Conservation (phyloP, 139 green algal species). For the Haematococcus lacustris region DNA sequence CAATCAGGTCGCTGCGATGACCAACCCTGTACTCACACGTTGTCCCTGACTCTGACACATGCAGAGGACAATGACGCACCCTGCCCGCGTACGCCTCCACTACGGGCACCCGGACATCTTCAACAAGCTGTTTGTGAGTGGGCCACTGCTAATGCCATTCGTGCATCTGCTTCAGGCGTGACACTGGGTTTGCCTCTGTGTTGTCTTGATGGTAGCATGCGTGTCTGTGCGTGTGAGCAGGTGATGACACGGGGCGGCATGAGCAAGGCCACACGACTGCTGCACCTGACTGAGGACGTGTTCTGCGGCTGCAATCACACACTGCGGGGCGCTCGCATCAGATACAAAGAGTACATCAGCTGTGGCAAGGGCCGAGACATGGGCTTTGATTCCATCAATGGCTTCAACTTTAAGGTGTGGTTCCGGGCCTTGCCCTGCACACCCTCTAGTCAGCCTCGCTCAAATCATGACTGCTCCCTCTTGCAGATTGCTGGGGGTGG, state of each 20-base stretch:
- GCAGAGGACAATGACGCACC: conserved; percentile 54
- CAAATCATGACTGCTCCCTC: too few relatives aligned
- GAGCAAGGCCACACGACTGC: conserved; percentile 31
- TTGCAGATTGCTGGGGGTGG: conserved; percentile 62
- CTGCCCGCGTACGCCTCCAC: conserved; percentile 28
- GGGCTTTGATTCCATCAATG: conserved; percentile 87
- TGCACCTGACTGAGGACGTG: conserved; percentile 70
- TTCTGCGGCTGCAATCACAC: conserved; percentile 77
- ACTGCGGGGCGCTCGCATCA: conserved; percentile 63
- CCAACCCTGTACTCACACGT: too few relatives aligned
- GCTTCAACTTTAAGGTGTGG: conserved; percentile 89
- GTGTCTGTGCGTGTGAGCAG: too few relatives aligned
- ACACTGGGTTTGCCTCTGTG: too few relatives aligned
- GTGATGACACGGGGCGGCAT: conserved; percentile 32
- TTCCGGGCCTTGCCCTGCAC: too few relatives aligned
- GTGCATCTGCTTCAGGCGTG: too few relatives aligned
- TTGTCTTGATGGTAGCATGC: too few relatives aligned
- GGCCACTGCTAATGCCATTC: too few relatives aligned
- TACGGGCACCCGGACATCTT: conserved; percentile 79
- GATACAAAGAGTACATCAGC: conserved; percentile 57
- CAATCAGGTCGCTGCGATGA: too few relatives aligned
- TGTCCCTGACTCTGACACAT: too few relatives aligned
- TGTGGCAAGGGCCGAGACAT: conserved; percentile 80
- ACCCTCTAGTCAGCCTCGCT: too few relatives aligned
- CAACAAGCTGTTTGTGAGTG: conserved; percentile 77